A percentile compares a stretch with the other conserved stretches of the same genome.
Evolutionary conservation across 305 asterid genomes (phyloP).

Genomic region (Andrographis paniculata): DNA sequence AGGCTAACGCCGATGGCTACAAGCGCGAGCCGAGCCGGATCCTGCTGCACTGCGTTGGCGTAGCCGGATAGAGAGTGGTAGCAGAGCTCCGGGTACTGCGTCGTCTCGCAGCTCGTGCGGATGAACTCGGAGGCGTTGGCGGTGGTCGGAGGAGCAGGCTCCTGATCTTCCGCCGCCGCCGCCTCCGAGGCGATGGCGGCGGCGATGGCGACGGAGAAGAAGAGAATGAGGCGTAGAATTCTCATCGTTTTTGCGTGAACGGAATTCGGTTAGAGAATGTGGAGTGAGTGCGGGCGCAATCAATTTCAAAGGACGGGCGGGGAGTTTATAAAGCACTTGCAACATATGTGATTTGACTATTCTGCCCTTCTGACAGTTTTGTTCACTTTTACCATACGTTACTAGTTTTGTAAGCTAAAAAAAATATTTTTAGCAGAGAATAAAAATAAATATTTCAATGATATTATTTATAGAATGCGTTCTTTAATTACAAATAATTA

Average conservation of each 20-base stretch:
- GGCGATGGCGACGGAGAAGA: slow-evolving; percentile 17
- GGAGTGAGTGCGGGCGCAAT: background rate
- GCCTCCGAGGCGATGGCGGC: slow-evolving; percentile 15
- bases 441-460: too few relatives aligned
- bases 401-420: too few relatives aligned
- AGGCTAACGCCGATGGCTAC: slow-evolving; percentile 65
- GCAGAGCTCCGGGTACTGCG: slow-evolving; percentile 59
- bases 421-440: too few relatives aligned
- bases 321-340: too few relatives aligned
- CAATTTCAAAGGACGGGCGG: background rate
- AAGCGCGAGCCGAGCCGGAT: slow-evolving; percentile 60
- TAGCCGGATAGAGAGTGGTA: slow-evolving; percentile 56
- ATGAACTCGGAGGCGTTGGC: slow-evolving; percentile 35
- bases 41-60: slow-evolving; percentile 40
- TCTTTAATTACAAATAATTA: too few relatives aligned
- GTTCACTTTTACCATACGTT: too few relatives aligned
- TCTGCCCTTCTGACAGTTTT: background rate
- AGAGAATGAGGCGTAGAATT: slow-evolving; percentile 8
- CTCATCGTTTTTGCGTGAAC: slow-evolving; percentile 9
- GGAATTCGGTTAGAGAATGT: background rate
- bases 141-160: slow-evolving; percentile 2
- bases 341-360: background rate
- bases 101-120: slow-evolving; percentile 52
- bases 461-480: too few relatives aligned
- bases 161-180: too few relatives aligned